These are phyloP conservation scores for Thozetella sp. DNA, from an alignment of 495 filamentous ascomycete genomes.

Conservation along the genomic window DNA sequence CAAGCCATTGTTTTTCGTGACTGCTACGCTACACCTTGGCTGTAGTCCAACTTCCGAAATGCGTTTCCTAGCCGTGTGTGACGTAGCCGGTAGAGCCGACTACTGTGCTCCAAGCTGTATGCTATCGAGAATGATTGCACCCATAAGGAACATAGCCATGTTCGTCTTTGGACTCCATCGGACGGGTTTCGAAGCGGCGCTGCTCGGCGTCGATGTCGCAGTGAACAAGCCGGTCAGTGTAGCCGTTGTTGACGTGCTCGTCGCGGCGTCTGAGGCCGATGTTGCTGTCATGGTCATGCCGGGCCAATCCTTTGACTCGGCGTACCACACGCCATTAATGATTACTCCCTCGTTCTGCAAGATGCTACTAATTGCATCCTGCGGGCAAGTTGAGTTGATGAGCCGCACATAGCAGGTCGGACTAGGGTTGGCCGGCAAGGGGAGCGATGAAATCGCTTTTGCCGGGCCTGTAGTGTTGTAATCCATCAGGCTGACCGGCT, in stretches of 20 bases:
- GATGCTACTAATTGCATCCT: slow-evolving; percentile 46
- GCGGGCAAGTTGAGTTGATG: slow-evolving; percentile 49
- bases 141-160: not conserved
- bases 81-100: too few relatives aligned
- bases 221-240: slow-evolving; percentile 23
- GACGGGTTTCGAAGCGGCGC: slow-evolving; percentile 4
- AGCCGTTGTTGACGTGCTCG: slow-evolving; percentile 20
- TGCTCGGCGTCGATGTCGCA: slow-evolving; percentile 23
- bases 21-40: too few relatives aligned
- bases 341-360: slow-evolving; percentile 40
- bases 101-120: too few relatives aligned
- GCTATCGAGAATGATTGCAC: not conserved
- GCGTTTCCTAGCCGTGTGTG: too few relatives aligned
- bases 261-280: slow-evolving; percentile 31
- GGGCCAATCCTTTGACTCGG: slow-evolving; percentile 37
- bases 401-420: slow-evolving; percentile 61
- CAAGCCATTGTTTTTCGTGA: too few relatives aligned
- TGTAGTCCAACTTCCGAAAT: too few relatives aligned
- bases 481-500: slow-evolving; percentile 40
- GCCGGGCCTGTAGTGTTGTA: slow-evolving; percentile 56
- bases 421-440: slow-evolving; percentile 36
- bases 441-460: slow-evolving; percentile 47
- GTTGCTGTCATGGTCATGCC: slow-evolving; percentile 27
- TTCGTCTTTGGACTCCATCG: not conserved
- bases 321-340: slow-evolving; percentile 56